Evolutionary conservation across 2,329 filamentous ascomycete species (phyloP).

Genomic region (Lachnellula arida): DNA sequence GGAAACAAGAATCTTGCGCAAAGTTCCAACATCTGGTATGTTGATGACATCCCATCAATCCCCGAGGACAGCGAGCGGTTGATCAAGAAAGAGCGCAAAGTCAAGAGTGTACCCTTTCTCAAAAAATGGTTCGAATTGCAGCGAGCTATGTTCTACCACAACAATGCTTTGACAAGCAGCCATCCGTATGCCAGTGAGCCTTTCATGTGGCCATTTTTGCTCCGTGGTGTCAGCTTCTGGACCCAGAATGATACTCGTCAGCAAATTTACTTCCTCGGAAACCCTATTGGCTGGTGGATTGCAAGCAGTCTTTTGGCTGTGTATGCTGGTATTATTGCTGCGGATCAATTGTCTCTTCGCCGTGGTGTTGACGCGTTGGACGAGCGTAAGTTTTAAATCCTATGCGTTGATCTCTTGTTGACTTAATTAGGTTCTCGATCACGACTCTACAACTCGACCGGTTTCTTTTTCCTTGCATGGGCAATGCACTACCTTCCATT

Average conservation of each 20-base stretch:
- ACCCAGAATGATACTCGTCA: conserved; percentile 90
- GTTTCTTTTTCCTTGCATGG: conserved; percentile 99
- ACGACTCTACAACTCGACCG: conserved; percentile 95
- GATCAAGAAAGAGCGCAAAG: conserved; percentile 68
- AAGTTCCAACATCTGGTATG: conserved; percentile 89
- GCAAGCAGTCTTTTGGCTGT: conserved; percentile 88
- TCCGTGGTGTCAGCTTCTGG: conserved; percentile 98
- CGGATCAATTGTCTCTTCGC: conserved; percentile 88
- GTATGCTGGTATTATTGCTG: conserved; percentile 84
- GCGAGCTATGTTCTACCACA: conserved; percentile 98
- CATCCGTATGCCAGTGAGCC: conserved; percentile 94
- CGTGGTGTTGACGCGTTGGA: conserved; percentile 92
- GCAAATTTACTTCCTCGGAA: conserved; percentile 98
- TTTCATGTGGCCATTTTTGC: conserved; percentile 95
- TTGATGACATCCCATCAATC: conserved; percentile 84
- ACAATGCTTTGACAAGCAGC: conserved; percentile 94
- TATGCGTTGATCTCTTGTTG: neutral
- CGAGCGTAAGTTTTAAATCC: conserved; percentile 66
- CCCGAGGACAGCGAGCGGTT: conserved; percentile 65
- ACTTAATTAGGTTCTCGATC: conserved; percentile 67
- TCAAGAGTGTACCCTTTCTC: conserved; percentile 83
- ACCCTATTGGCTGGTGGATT: conserved; percentile 97
- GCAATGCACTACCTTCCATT: conserved; percentile 96
- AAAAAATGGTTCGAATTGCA: conserved; percentile 96
- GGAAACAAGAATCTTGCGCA: conserved; percentile 94